phyloP scores from a whole-genome alignment of 208 protist species.

The Trypanosomatidae sp. region DNA sequence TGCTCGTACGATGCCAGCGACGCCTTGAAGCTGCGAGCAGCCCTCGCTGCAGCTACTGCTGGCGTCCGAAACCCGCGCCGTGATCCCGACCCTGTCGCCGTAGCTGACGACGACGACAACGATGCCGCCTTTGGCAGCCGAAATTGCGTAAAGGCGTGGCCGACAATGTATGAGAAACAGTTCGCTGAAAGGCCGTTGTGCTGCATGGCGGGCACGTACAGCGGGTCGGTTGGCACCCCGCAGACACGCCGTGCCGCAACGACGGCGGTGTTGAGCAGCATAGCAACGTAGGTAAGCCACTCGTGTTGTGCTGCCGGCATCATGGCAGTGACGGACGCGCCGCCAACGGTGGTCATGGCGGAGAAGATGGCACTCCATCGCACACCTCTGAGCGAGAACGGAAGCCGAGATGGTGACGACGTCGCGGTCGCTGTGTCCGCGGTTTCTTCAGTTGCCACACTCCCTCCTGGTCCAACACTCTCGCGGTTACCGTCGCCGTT shows the following conservation, averaged over 20 bases:
- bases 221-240: constrained; percentile 44
- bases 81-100: not conserved
- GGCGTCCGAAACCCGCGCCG: not conserved
- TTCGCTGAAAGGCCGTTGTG: constrained; percentile 23
- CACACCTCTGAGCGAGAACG: constrained; percentile 9
- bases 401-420: not conserved
- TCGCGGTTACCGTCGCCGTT: not conserved
- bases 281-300: constrained; percentile 37
- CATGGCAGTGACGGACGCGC: constrained; percentile 11
- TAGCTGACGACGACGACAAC: not conserved
- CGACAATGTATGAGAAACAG: constrained; percentile 36
- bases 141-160: constrained; percentile 26
- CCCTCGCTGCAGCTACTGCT: not conserved
- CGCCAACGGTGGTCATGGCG: constrained; percentile 1
- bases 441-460: not conserved
- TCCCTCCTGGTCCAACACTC: not conserved
- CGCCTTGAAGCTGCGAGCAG: constrained; percentile 1
- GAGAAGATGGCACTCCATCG: not conserved
- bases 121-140: constrained; percentile 12
- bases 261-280: constrained; percentile 44
- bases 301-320: constrained; percentile 15
- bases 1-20: constrained; percentile 22
- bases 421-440: not conserved
- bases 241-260: constrained; percentile 46
- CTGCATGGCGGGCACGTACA: constrained; percentile 36